phyloP scores from a whole-genome alignment of 192 early-diverging fungal genomes.

The Gamsiella multidivaricata region DNA sequence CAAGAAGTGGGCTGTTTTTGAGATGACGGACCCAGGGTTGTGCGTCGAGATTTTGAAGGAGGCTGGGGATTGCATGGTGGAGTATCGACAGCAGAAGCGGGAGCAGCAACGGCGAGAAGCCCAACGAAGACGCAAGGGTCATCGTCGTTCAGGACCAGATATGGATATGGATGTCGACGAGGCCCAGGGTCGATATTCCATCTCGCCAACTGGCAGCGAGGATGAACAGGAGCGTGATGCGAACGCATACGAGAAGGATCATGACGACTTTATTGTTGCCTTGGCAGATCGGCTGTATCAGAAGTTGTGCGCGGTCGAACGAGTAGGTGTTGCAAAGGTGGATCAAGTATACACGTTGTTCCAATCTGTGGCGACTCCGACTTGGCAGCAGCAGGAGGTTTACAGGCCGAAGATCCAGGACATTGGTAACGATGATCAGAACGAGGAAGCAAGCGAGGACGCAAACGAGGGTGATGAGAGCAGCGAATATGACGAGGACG shows the following conservation, averaged over 20 bases:
- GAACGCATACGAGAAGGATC: slow-evolving; percentile 29
- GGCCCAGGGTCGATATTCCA: neutral
- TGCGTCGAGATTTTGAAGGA: slow-evolving; percentile 43
- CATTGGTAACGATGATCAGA: slow-evolving; percentile 1
- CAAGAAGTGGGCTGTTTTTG: slow-evolving; percentile 49
- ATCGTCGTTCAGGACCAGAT: too few species aligned
- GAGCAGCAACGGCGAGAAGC: neutral
- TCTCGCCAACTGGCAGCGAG: neutral
- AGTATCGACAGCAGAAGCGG: neutral
- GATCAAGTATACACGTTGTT: slow-evolving; percentile 48
- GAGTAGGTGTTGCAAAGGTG: slow-evolving; percentile 49
- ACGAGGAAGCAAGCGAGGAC: neutral
- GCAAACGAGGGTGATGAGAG: slow-evolving; percentile 8
- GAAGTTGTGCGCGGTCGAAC: slow-evolving; percentile 50
- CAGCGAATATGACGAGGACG: slow-evolving; percentile 34
- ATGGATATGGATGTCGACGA: slow-evolving; percentile 13
- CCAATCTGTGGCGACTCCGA: slow-evolving; percentile 30
- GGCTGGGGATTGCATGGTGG: slow-evolving; percentile 26
- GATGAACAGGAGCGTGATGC: slow-evolving; percentile 1
- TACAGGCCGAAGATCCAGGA: neutral
- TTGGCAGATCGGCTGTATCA: slow-evolving; percentile 35
- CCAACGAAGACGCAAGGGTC: neutral
- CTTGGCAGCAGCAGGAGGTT: slow-evolving; percentile 47
- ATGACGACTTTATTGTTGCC: slow-evolving; percentile 25
- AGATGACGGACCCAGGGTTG: slow-evolving; percentile 33